Conservation (phyloP, 768 basidiomycete genomes). For the Suillus luteus region DNA sequence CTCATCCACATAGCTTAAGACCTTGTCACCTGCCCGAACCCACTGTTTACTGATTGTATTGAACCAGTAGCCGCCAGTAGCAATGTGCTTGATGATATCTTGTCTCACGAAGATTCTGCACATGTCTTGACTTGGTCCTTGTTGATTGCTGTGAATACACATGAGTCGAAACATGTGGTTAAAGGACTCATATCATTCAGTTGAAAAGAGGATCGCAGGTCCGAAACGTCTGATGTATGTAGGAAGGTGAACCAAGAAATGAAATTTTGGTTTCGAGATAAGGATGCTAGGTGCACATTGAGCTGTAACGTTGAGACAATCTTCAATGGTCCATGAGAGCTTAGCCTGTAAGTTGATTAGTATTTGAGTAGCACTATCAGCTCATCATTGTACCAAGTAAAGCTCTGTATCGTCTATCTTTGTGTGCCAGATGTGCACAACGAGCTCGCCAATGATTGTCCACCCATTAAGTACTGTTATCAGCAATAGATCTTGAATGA, state of each 20-base stretch:
- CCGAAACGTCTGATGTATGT: slow-evolving; percentile 32
- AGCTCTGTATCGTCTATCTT: slow-evolving; percentile 37
- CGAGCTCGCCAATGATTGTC: slow-evolving; percentile 36
- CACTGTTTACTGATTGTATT: slow-evolving; percentile 6
- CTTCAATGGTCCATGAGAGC: slow-evolving; percentile 23
- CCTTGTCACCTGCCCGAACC: slow-evolving; percentile 7
- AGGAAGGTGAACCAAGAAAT: slow-evolving; percentile 34
- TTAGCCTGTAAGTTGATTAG: slow-evolving; percentile 10
- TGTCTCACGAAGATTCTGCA: slow-evolving; percentile 16
- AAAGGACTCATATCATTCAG: slow-evolving; percentile 32
- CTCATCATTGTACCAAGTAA: slow-evolving; percentile 29
- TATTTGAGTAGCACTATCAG: neutral
- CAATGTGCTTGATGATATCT: slow-evolving; percentile 21
- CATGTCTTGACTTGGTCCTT: slow-evolving; percentile 20
- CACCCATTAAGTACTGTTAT: slow-evolving; percentile 27
- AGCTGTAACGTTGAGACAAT: slow-evolving; percentile 19
- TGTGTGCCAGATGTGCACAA: slow-evolving; percentile 43
- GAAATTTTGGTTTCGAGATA: slow-evolving; percentile 33
- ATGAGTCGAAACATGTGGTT: slow-evolving; percentile 27
- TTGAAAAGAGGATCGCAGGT: slow-evolving; percentile 31
- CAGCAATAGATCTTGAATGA: slow-evolving; percentile 35
- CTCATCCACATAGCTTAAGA: slow-evolving; percentile 4
- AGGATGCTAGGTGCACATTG: slow-evolving; percentile 29
- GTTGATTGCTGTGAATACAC: slow-evolving; percentile 22
- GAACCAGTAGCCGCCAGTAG: slow-evolving; percentile 18